Evolutionary conservation across 2,329 filamentous ascomycete species (phyloP), one percentile per base, ranked within the genome.

Genomic region (Penicillium vulpinum): DNA sequence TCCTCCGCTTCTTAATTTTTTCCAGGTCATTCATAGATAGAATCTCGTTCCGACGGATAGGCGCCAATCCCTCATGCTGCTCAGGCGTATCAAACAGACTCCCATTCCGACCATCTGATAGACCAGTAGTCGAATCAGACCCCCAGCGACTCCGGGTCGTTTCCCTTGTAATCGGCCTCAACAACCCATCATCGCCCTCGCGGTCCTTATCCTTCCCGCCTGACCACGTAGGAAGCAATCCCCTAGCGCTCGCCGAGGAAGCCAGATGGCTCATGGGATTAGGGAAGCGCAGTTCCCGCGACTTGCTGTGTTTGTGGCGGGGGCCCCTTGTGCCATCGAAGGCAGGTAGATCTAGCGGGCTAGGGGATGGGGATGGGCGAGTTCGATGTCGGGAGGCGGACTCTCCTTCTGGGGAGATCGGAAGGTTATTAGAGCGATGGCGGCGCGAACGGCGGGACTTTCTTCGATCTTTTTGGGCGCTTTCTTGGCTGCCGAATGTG

Each of bases 1-100:
- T 91, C 88, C 93, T 94, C 49, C 80, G 79, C 68, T 90, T 85
- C 51, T 60, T 72, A 33, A 72, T 64, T 50, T 64, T 64, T 40
- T 72, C 70, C 46, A 78, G 60, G 53, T 77, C 74, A 24, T 67
- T 68, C 66, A 66, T 65, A 5, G 69, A 74, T 26, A 65, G 62
- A 35, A 72, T 65, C 39, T 73, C 72, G 39, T 64, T 67, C 46
- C 62, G 61, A 44, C 60, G 64, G 29, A 73, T 65, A 46, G 63
- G 61, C n/a, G 65, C 66, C 15, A 70, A 38, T 21, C 61, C 64
- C n/a, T 65, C 66, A 51, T 62, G 18, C 57, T 64, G 61, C 38
- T 69, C 68, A 4, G 61, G 62, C 1, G 57, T 61, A 56, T 72
- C 67, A 5, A 69, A 54, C 4, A 73, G 51, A 63, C 67, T 72